Percentiles rank a stretch among this genome's conserved stretches.
Conservation (phyloP, 345 rosid species). For the Hibiscus tridactylites region DNA sequence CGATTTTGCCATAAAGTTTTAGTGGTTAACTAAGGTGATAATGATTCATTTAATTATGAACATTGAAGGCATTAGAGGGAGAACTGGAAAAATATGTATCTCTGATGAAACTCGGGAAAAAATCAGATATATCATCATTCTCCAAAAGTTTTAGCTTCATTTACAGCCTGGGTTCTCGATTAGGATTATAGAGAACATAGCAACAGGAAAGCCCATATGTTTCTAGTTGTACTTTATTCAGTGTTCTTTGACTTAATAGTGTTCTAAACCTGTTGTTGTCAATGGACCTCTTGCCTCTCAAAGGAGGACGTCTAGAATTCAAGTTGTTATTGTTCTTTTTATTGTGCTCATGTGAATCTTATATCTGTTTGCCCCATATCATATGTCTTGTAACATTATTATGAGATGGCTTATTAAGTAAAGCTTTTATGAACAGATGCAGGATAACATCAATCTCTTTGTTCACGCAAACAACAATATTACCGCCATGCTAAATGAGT, state of each 20-base stretch:
- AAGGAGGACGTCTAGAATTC: neutral
- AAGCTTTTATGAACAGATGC: slow-evolving; percentile 47
- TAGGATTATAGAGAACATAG: neutral
- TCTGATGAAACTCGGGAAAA: neutral
- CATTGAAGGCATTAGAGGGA: neutral
- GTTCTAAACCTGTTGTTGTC: neutral
- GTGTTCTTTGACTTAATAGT: neutral
- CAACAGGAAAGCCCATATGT: neutral
- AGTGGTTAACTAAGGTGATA: neutral
- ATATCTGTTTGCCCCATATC: neutral
- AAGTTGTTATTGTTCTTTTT: neutral
- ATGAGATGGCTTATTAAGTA: slow-evolving; percentile 2
- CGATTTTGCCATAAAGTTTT: neutral
- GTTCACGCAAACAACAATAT: slow-evolving; percentile 60
- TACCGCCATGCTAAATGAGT: slow-evolving; percentile 62
- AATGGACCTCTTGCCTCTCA: neutral
- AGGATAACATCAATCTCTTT: slow-evolving; percentile 74
- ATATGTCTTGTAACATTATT: neutral
- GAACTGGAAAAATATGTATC: neutral
- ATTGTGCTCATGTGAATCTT: neutral
- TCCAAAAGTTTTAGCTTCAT: neutral
- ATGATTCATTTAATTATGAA: neutral
- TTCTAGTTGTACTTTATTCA: neutral
- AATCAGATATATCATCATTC: neutral
- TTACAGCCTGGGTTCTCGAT: neutral